phyloP scores from a whole-genome alignment of 495 filamentous ascomycete genomes.

The Tirmania nivea region DNA sequence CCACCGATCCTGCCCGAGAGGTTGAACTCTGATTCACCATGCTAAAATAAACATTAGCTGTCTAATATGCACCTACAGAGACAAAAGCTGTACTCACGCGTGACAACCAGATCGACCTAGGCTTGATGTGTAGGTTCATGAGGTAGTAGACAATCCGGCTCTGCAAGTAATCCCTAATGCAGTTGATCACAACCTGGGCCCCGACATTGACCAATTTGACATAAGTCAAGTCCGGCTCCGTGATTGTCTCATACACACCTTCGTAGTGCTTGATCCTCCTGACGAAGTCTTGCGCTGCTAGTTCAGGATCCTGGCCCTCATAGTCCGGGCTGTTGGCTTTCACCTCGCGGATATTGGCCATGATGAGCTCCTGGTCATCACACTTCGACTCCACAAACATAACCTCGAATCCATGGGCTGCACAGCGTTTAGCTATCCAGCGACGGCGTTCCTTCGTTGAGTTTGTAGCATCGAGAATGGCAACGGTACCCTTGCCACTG shows the following conservation, averaged over 20 bases:
- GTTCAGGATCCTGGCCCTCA: conserved; percentile 75
- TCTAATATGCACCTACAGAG: background rate
- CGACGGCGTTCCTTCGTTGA: conserved; percentile 68
- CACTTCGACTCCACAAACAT: conserved; percentile 92
- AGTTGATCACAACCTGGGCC: conserved; percentile 86
- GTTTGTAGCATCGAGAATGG: conserved; percentile 88
- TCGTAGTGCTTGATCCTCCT: conserved; percentile 93
- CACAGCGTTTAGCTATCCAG: conserved; percentile 69
- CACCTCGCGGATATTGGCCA: conserved; percentile 92
- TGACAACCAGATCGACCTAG: conserved; percentile 93
- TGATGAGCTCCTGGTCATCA: conserved; percentile 82
- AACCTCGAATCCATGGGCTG: conserved; percentile 55
- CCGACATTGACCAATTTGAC: conserved; percentile 95
- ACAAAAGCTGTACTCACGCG: conserved; percentile 35
- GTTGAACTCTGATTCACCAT: conserved; percentile 87
- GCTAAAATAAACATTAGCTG: conserved; percentile 29
- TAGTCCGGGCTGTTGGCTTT: conserved; percentile 96
- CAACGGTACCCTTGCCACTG: conserved; percentile 48
- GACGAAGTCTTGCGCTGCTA: conserved; percentile 72
- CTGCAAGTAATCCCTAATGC: conserved; percentile 88
- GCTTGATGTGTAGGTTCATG: conserved; percentile 94
- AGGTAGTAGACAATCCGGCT: conserved; percentile 92
- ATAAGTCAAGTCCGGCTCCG: conserved; percentile 70
- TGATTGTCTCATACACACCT: conserved; percentile 79
- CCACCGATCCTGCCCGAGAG: conserved; percentile 74